Evolutionary conservation across 2,329 filamentous ascomycete species (phyloP), one percentile per base, ranked within the genome.

Genomic region (Trichoderma hamatum): DNA sequence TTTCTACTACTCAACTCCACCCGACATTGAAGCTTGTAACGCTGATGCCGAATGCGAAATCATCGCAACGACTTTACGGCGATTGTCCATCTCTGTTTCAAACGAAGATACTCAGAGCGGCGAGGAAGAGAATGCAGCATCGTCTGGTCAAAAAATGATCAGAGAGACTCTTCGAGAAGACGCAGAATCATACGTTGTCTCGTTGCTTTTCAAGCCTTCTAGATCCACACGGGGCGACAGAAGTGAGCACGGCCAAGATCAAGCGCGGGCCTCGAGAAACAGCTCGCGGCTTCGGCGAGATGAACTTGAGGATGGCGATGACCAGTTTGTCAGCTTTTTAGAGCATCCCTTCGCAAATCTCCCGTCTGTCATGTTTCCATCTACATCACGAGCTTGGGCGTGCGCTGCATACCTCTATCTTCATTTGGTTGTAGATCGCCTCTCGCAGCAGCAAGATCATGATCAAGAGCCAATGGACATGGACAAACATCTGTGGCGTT

Each of bases 321-420:
- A 24, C 7, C 51, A 28, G 6, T 54, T 30, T 30, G 51, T 54
- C 24, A 54, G 5, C 51, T 26, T 54, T 19, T 16, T 28, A 14
- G 26, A 54, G 51, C 24, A 54, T 28, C 51, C 58, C 28, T 61
- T 61, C 4, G 58, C 39, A 7, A 61, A 61, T 30, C 39, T 61
- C 19, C 58, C 58, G 14, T 21, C 58, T 49, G 36, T 16, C 26
- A 30, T 61, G 13, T 61, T 61, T 11, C 58, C 58, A 49, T 61
- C 58, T 13, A 61, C 58, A 7, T 61, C 58, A 4, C 58, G 58
- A 5, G 58, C 58, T 49, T 61, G 58, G 58, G 58, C 58, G 11
- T 61, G 58, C 16, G 58, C 58, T 6, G 26, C 58, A 49, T 61
- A 61, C 39, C 10, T 61, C 26, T 61, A 61, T 32, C 58, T 61